Evolutionary conservation across 345 rosid genomes (phyloP), one percentile per base, ranked within the genome.

Genomic region (Conringia planisiliqua): DNA sequence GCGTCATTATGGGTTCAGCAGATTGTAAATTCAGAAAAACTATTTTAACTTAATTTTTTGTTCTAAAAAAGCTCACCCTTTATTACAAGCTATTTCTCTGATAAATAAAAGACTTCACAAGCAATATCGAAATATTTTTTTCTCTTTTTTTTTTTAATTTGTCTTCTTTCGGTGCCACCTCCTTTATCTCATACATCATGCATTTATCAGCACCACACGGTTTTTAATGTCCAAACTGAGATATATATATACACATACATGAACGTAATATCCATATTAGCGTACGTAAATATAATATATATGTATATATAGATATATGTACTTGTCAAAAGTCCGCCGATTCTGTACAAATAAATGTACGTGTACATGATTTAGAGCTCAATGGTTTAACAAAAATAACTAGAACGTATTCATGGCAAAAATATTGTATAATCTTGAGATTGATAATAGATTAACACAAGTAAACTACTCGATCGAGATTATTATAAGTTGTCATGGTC

Each of bases 111-210:
- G 11, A 61, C 1, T 26, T 42, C 27, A 14, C 33, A 60, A 40
- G 20, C 43, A 29, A 62, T 52, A 76, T 54, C 40, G 65, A 70
- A 33, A 43, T 17, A 62, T 12, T 32, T 65, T 62, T 56, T 70
- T 10, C 4, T 30, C 47, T 66, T 46, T 43, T 60, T 63, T 55
- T 55, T 52, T 63, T 55, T 6, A 60, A 33, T 56, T 78, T 78
- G 73, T 78, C 77, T 78, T 78, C 73, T 71, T 78, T 78, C 73
- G 77, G 81, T 66, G 81, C 77, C 81, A 71, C 77, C 77, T 39
- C 76, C 40, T 33, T 66, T 51, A 61, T 68, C 56, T 78, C 36
- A 71, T 62, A 39, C 62, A 65, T 65, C 62, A 58, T 66, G 70
- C 77, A 78, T 72, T 72, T 72, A 72, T 78, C 69, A 59, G 81